Evolutionary conservation across 163 green algal genomes (phyloP).

Genomic region (Scenedesmus sp.): DNA sequence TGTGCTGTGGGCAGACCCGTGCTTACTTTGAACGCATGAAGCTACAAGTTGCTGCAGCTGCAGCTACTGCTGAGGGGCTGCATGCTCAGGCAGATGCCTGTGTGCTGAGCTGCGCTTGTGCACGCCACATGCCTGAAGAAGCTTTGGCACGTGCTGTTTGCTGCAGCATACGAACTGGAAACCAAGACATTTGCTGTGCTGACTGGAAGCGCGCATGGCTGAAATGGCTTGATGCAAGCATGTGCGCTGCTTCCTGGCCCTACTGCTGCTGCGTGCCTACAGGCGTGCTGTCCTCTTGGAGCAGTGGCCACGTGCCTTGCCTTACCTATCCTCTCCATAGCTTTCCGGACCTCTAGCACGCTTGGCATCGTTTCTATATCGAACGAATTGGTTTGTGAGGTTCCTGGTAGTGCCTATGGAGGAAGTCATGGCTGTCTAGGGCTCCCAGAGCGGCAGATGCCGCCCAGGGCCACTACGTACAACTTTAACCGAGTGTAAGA

Average conservation of each 20-base stretch:
- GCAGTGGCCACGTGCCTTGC: background rate
- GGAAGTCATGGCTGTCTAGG: constrained; percentile 7
- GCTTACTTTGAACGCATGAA: too few species aligned
- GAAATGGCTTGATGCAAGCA: background rate
- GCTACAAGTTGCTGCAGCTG: too few species aligned
- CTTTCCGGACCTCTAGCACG: constrained; percentile 23
- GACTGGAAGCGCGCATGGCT: background rate
- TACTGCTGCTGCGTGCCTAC: background rate
- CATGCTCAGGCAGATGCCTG: background rate
- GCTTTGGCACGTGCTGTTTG: background rate
- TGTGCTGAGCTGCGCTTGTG: background rate
- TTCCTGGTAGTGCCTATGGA: constrained; percentile 59
- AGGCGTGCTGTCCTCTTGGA: background rate
- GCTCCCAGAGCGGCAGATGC: background rate
- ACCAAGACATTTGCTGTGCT: background rate
- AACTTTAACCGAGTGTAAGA: background rate
- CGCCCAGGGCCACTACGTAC: background rate
- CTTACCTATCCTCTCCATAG: constrained; percentile 32
- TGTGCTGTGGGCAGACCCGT: too few species aligned
- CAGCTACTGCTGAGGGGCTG: too few species aligned
- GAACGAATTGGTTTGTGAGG: constrained; percentile 65
- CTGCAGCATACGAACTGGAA: background rate
- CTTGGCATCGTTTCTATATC: constrained; percentile 57
- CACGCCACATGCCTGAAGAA: background rate
- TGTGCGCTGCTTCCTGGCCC: background rate